These are phyloP conservation scores for Conticribra guillardii DNA, from an alignment of 108 stramenopile genomes.

Conservation along the genomic window DNA sequence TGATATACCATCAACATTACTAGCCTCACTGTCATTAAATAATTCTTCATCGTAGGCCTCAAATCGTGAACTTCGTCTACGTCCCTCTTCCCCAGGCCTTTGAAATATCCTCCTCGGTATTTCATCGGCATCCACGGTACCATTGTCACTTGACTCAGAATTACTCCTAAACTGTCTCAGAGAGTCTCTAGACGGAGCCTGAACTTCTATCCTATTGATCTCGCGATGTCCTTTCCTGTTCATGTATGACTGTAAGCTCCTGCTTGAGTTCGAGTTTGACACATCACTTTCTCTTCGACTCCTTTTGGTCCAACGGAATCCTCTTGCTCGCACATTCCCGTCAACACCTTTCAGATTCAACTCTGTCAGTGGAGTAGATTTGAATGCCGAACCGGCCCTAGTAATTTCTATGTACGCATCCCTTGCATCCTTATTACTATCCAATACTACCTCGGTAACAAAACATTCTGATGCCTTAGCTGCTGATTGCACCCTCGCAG, in stretches of 20 bases:
- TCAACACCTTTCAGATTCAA: conserved; percentile 10
- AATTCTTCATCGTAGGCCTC: too few species aligned
- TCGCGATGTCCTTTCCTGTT: background rate
- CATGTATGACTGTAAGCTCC: background rate
- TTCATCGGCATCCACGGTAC: too few species aligned
- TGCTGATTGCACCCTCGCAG: conserved; percentile 16
- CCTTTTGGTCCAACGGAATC: conserved; percentile 11
- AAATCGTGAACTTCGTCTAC: too few species aligned
- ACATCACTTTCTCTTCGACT: background rate
- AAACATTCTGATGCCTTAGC: conserved; percentile 22
- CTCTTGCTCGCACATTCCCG: conserved; percentile 4
- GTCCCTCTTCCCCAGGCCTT: too few species aligned
- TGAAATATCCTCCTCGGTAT: too few species aligned
- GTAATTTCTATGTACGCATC: conserved; percentile 12
- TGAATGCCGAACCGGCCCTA: background rate
- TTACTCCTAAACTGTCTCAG: too few species aligned
- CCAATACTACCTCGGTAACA: conserved; percentile 11
- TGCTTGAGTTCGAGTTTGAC: too few species aligned
- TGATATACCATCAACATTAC: too few species aligned
- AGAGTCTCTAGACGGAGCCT: too few species aligned
- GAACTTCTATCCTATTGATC: too few species aligned
- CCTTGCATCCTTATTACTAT: conserved; percentile 6
- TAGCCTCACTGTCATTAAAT: too few species aligned
- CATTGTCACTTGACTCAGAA: too few species aligned
- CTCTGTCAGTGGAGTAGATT: conserved; percentile 3